These are phyloP conservation scores for Kwoniella europaea DNA, from an alignment of 768 basidiomycete genomes.

Conservation along the genomic window DNA sequence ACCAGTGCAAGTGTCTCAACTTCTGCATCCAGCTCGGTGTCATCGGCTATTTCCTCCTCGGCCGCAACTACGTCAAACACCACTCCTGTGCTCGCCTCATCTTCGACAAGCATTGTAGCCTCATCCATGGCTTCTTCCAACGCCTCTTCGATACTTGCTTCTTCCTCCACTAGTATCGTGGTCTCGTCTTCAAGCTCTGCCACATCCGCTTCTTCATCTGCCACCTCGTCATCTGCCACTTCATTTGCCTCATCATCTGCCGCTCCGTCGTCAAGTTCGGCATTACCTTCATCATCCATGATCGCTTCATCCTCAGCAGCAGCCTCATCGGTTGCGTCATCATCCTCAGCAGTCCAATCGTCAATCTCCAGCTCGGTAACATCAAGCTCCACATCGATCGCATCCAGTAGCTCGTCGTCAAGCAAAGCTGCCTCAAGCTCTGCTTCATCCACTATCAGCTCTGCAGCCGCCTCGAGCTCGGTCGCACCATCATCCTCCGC, in stretches of 20 bases:
- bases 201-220: not conserved
- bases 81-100: not conserved
- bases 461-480: constrained; percentile 3
- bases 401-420: not conserved
- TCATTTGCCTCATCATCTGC: constrained; percentile 16
- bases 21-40: constrained; percentile 1
- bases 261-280: constrained; percentile 1
- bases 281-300: constrained; percentile 12
- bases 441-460: constrained; percentile 8
- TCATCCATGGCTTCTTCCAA: not conserved
- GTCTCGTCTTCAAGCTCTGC: not conserved
- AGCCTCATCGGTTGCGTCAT: constrained; percentile 5
- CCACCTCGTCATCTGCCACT: not conserved
- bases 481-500: constrained; percentile 9
- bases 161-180: not conserved
- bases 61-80: not conserved
- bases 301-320: constrained; percentile 7
- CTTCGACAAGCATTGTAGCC: constrained; percentile 8
- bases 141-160: not conserved
- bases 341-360: constrained; percentile 6
- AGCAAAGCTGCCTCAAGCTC: not conserved
- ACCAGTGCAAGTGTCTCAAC: not conserved
- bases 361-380: not conserved
- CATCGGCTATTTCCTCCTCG: constrained; percentile 9
- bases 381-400: not conserved